Conservation (phyloP, 2,329 filamentous ascomycete species). For the Didymella keratinophila region DNA sequence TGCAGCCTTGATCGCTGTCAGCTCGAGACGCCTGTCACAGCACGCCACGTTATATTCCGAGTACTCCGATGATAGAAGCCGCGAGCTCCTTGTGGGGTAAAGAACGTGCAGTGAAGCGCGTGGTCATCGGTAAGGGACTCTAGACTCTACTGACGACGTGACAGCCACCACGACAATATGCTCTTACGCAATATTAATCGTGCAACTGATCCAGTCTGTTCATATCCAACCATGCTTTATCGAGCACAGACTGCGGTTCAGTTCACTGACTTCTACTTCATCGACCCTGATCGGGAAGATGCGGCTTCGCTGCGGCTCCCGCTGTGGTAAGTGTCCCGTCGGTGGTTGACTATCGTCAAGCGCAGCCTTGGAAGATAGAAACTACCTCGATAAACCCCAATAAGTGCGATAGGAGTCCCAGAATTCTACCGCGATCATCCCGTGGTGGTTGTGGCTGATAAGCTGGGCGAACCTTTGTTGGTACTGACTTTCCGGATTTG, state of each 20-base stretch:
- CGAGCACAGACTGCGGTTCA: neutral
- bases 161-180: neutral
- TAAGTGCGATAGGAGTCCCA: conserved; percentile 29
- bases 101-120: conserved; percentile 6
- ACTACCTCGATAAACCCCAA: conserved; percentile 20
- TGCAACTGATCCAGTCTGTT: neutral
- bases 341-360: neutral
- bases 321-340: conserved; percentile 1
- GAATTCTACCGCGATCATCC: conserved; percentile 23
- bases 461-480: conserved; percentile 29
- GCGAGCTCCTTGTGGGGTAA: conserved; percentile 12
- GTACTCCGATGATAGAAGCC: conserved; percentile 1
- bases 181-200: conserved; percentile 11
- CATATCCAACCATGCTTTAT: neutral
- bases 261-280: neutral
- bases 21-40: neutral
- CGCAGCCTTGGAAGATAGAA: conserved; percentile 2
- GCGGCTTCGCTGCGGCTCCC: conserved; percentile 11
- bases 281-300: neutral
- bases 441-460: conserved; percentile 26
- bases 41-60: conserved; percentile 8
- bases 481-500: conserved; percentile 34
- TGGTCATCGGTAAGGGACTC: conserved; percentile 2
- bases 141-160: conserved; percentile 4
- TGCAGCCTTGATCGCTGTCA: neutral